Conservation (phyloP, 129 eudicot species). For the Helianthus tuberosus region DNA sequence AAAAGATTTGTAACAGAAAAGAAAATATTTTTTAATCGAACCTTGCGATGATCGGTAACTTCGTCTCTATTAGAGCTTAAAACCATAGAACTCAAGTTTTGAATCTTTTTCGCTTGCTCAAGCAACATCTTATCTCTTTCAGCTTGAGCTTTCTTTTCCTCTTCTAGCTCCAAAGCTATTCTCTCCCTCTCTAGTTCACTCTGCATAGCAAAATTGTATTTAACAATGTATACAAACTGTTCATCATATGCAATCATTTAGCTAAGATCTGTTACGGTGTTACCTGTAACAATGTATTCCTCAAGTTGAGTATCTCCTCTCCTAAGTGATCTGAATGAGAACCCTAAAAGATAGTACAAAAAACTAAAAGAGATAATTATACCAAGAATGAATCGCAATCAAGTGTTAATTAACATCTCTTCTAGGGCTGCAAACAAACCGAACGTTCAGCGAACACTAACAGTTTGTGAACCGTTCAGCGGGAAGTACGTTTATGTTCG, state of each 20-base stretch:
- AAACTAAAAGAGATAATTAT: not conserved
- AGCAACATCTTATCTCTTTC: slow-evolving; percentile 79
- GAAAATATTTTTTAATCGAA: slow-evolving; percentile 18
- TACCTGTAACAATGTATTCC: slow-evolving; percentile 96
- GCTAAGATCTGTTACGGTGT: slow-evolving; percentile 3
- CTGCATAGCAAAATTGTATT: slow-evolving; percentile 35
- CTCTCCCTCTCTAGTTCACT: slow-evolving; percentile 97
- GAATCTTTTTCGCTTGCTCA: slow-evolving; percentile 82
- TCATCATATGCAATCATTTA: slow-evolving; percentile 16
- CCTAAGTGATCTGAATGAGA: slow-evolving; percentile 90
- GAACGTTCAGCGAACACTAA: too few species aligned
- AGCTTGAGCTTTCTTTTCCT: slow-evolving; percentile 95
- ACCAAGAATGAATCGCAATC: slow-evolving; percentile 1
- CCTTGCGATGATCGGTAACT: slow-evolving; percentile 58
- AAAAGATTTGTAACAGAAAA: slow-evolving; percentile 2
- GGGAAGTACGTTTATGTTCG: too few species aligned
- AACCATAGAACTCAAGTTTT: slow-evolving; percentile 92
- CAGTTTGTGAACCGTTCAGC: too few species aligned
- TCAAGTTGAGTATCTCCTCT: slow-evolving; percentile 83
- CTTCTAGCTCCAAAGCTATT: slow-evolving; percentile 96
- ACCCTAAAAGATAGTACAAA: slow-evolving; percentile 48
- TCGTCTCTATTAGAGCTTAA: slow-evolving; percentile 77
- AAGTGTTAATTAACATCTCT: slow-evolving; percentile 13
- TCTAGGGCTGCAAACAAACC: too few species aligned
- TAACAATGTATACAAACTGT: slow-evolving; percentile 2